Base-by-base conservation (phyloP, 768 basidiomycete genomes). In the Ramaria sp. region DNA sequence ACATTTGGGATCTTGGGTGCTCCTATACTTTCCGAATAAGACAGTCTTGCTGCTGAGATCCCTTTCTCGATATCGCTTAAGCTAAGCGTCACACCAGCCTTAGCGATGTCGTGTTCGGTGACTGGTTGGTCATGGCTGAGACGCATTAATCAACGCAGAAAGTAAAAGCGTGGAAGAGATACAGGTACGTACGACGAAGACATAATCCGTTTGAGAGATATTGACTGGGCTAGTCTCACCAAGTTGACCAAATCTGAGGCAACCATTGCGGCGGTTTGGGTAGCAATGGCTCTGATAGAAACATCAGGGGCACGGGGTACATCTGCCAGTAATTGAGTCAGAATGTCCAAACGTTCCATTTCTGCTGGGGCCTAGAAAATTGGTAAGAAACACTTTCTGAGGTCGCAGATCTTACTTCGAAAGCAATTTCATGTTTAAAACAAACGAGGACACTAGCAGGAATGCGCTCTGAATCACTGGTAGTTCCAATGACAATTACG, bases 1-100 rank as follows among this genome's bases (percentile, higher is more conserved):
- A 99, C 93, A 58, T 77, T 85, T 1, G 96, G 96, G 34, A 99
- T 99, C 60, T 87, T 93, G 0, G 96, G 96, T 24, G 92, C 91
- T n/a, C 94, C 95, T 57, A 98, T 95, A 63, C 78, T 90, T 64
- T 93, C 89, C 7, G 89, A 86, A 66, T 94, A 94, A 0, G 85
- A 78, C 9, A 78, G 70, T 52, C 92, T 74, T 12, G 87, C 85
- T 57, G 82, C 78, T 12, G 74, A 73, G 18, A 98, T 72, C 0
- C 90, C 91, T 15, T 60, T 55, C 3, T 84, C 77, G 61, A 98
- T 84, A 63, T 97, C 91, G 39, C 72, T 71, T 0, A 74, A 73
- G 5, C 66, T 68, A 36, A 76, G 58, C 0, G 66, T 52, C 13
- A 75, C 18, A 8, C 75, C 75, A 0, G 74, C 69, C 2, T 58